Percentiles rank a stretch among this genome's conserved stretches.
These are phyloP conservation scores for Fusarium musae DNA, from an alignment of 2,329 filamentous ascomycete species.

Conservation along the genomic window DNA sequence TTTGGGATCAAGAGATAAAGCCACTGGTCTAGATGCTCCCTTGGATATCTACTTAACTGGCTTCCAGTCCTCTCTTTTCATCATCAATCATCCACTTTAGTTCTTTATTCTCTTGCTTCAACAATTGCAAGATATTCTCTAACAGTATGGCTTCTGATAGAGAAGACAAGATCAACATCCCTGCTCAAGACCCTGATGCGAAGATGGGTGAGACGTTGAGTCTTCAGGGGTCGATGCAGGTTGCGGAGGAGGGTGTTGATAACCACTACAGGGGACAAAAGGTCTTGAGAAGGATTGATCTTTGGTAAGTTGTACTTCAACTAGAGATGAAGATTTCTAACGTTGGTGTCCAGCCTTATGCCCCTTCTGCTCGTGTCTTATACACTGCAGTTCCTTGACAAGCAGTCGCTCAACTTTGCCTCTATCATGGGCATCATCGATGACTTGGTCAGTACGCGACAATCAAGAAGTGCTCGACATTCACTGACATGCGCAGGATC, in stretches of 20 bases:
- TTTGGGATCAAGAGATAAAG: neutral
- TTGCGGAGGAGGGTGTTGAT: constrained; percentile 14
- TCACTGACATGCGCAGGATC: constrained; percentile 10
- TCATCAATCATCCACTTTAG: neutral
- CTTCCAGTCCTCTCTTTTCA: neutral
- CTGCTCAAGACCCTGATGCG: neutral
- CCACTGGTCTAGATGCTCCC: neutral
- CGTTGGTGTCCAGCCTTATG: constrained; percentile 11
- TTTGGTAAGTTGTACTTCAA: constrained; percentile 2
- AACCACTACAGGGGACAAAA: neutral
- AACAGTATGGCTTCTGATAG: constrained; percentile 13
- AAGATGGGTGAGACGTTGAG: constrained; percentile 32
- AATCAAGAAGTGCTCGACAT: rapidly evolving
- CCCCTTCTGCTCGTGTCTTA: constrained; percentile 38
- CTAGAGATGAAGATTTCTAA: neutral
- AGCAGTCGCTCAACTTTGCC: constrained; percentile 39
- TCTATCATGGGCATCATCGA: constrained; percentile 41
- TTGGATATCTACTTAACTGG: constrained; percentile 10
- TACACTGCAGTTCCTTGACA: constrained; percentile 41
- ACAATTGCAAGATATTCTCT: neutral
- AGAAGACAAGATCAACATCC: constrained; percentile 1
- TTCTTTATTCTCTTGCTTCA: neutral
- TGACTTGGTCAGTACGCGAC: constrained; percentile 8
- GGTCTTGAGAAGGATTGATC: constrained; percentile 30
- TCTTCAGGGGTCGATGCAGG: constrained; percentile 19